Conservation (phyloP, 306 rosid genomes). For the Hippophae tibetana region DNA sequence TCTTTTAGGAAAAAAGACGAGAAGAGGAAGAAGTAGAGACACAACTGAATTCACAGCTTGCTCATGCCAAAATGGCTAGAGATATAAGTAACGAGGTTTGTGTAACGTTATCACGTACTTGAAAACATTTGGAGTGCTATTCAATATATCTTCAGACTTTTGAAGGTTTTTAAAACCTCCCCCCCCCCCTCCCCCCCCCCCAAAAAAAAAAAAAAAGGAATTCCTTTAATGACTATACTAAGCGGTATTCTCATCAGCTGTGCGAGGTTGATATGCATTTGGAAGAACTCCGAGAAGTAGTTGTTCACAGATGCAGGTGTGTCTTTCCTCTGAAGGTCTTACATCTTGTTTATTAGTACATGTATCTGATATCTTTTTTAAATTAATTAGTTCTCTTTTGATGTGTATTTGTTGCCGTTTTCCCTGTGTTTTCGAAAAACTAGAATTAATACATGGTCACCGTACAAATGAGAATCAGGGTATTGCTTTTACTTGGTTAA, state of each 20-base stretch:
- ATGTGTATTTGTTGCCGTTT: too few relatives aligned
- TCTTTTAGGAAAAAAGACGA: slow-evolving; percentile 64
- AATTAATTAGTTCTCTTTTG: too few relatives aligned
- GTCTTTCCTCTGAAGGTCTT: slow-evolving; percentile 4
- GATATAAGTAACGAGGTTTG: slow-evolving; percentile 69
- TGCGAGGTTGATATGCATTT: slow-evolving; percentile 57
- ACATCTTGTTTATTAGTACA: background rate
- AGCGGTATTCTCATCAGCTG: slow-evolving; percentile 48
- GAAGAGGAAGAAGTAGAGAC: slow-evolving; percentile 81
- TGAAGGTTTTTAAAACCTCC: slow-evolving; percentile 4
- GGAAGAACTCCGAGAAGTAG: slow-evolving; percentile 73
- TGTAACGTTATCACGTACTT: slow-evolving; percentile 12
- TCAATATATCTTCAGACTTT: background rate
- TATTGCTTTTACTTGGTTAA: background rate
- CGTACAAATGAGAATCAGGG: background rate
- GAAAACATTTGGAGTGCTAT: background rate
- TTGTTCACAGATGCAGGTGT: slow-evolving; percentile 76
- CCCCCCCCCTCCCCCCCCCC: background rate
- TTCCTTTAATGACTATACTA: background rate
- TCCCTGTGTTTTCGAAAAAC: too few relatives aligned
- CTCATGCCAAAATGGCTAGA: slow-evolving; percentile 71
- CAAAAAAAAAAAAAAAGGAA: background rate
- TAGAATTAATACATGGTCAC: too few relatives aligned
- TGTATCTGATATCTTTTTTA: too few relatives aligned
- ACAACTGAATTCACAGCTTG: slow-evolving; percentile 54